Evolutionary conservation across 306 rosid genomes (phyloP).

Genomic region (Castanea mollissima): DNA sequence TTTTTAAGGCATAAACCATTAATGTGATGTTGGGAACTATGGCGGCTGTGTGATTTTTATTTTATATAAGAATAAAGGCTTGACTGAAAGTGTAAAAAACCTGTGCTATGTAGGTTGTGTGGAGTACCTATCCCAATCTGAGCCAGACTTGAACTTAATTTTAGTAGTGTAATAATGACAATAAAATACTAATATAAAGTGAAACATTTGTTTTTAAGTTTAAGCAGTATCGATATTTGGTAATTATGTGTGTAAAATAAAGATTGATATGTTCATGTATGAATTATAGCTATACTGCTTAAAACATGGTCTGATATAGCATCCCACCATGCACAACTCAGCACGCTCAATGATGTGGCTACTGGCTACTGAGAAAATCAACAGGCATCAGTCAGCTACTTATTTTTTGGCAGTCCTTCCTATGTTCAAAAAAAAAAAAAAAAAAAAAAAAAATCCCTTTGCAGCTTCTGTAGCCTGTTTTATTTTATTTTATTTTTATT

Average conservation of each 20-base stretch:
- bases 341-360: background rate
- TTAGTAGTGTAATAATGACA: background rate
- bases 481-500: too few species aligned
- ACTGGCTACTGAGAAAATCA: background rate
- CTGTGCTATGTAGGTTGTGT: background rate
- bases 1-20: background rate
- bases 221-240: background rate
- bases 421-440: background rate
- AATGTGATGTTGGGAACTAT: background rate
- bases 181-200: background rate
- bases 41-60: too few species aligned
- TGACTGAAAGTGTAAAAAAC: background rate
- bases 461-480: background rate
- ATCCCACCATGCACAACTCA: background rate
- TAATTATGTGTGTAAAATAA: background rate
- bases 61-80: background rate
- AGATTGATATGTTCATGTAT: background rate
- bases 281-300: background rate
- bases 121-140: background rate
- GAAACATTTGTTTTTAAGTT: background rate
- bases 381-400: background rate
- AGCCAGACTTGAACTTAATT: background rate
- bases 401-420: background rate
- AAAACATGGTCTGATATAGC: background rate
- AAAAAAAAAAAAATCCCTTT: background rate